A percentile compares a stretch with the other conserved stretches of the same genome.
phyloP scores from a whole-genome alignment of 371 early-diverging fungal species.

The Basidiobolus meristosporus region DNA sequence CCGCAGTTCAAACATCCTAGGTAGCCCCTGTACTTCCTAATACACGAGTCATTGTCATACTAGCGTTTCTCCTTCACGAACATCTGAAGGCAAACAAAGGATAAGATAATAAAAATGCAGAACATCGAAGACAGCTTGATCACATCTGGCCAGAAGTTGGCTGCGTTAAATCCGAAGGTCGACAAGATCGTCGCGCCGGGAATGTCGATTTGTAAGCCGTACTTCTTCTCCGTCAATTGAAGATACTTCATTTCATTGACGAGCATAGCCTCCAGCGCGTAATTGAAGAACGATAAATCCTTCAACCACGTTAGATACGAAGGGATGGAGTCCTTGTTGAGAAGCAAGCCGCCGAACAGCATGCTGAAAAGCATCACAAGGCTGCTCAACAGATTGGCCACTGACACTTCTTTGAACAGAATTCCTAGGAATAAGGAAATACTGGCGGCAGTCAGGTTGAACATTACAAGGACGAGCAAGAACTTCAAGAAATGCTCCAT shows the following conservation, averaged over 20 bases:
- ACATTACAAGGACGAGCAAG: slow-evolving; percentile 64
- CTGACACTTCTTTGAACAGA: slow-evolving; percentile 49
- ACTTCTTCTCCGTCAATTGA: slow-evolving; percentile 57
- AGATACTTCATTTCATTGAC: slow-evolving; percentile 70
- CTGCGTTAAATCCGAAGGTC: slow-evolving; percentile 77
- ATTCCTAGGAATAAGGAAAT: slow-evolving; percentile 62
- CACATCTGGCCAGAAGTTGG: slow-evolving; percentile 72
- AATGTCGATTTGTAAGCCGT: slow-evolving; percentile 66
- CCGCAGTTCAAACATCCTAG: no score
- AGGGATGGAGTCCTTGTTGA: slow-evolving; percentile 75
- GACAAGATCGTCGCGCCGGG: slow-evolving; percentile 72
- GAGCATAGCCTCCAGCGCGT: slow-evolving; percentile 72
- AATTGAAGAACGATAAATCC: slow-evolving; percentile 68
- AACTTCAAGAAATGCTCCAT: slow-evolving; percentile 54
- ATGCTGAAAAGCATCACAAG: slow-evolving; percentile 76
- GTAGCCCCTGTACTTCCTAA: no score
- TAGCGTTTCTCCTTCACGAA: slow-evolving; percentile 70
- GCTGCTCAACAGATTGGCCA: slow-evolving; percentile 58
- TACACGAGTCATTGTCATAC: no score
- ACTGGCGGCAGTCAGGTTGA: slow-evolving; percentile 65
- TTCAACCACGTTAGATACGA: slow-evolving; percentile 54
- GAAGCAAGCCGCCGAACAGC: slow-evolving; percentile 74
- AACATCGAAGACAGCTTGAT: slow-evolving; percentile 37
- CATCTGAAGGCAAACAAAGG: slow-evolving; percentile 59
- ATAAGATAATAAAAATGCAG: slow-evolving; percentile 35